Evolutionary conservation across 2,329 filamentous ascomycete species (phyloP).

Genomic region (Fusarium citri): DNA sequence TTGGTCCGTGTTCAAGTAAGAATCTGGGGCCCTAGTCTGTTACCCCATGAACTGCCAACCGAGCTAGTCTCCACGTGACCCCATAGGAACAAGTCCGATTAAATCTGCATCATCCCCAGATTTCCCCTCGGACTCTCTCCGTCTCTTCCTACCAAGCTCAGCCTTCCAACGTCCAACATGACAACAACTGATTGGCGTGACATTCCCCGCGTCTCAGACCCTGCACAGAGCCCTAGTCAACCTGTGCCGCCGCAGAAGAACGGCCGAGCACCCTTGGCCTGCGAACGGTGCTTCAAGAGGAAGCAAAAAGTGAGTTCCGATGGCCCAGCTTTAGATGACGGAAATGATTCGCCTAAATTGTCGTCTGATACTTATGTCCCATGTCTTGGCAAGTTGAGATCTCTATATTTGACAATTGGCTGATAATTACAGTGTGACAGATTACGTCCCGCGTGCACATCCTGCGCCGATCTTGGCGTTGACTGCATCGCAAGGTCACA

Average conservation of each 20-base stretch:
- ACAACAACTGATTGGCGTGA: conserved; percentile 18
- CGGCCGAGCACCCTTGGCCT: conserved; percentile 14
- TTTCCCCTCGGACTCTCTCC: conserved; percentile 19
- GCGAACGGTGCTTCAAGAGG: conserved; percentile 34
- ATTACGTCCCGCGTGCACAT: conserved; percentile 8
- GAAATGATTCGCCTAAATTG: background rate
- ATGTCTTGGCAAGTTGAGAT: background rate
- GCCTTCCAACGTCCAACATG: conserved; percentile 2
- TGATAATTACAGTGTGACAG: conserved; percentile 5
- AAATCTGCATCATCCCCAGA: background rate
- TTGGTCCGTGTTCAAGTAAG: background rate
- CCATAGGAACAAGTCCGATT: conserved; percentile 7
- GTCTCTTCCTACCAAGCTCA: background rate
- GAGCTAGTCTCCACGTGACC: conserved; percentile 17
- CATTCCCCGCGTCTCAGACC: conserved; percentile 1
- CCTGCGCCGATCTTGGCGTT: conserved; percentile 24
- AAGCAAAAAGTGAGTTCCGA: conserved; percentile 23
- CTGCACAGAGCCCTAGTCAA: conserved; percentile 10
- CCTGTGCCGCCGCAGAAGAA: conserved; percentile 5
- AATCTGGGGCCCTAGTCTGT: background rate
- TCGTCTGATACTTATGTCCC: no score
- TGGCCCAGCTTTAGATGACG: background rate
- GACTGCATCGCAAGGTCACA: conserved; percentile 23
- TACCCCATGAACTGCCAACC: background rate
- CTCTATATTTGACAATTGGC: background rate